Evolutionary conservation across 176 grass and related monocot genomes (phyloP), one percentile per base, ranked within the genome.

Genomic region (Carex cristatella): DNA sequence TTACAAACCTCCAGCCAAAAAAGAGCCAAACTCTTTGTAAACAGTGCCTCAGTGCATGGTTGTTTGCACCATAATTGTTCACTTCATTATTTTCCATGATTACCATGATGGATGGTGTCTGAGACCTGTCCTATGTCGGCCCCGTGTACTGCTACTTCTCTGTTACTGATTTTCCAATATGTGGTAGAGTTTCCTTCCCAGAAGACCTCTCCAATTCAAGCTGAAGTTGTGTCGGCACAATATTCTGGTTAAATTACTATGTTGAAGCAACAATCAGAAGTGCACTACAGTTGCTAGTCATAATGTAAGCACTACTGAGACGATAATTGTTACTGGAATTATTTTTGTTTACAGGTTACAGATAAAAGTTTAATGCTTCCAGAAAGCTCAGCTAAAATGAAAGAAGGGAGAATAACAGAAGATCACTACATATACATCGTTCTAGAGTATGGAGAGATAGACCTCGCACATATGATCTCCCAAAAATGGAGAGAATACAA

Each of bases 401-500:
- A 88, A 79, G 93, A 94, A 70, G 93, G 91, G 84, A 90, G 83
- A 74, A 95, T 99, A 65, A 91, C 85, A 61, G 90, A 99, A 84
- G 96, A 99, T 79, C 88, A 95, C 27, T 86, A 83, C 78, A 95
- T 99, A 79, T 95, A 92, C 81, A 99, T 99, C 90, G 93, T 95
- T 30, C 91, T 98, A 75, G 93, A 99, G 38, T 99, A 87, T 87
- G 96, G 93, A 72, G 96, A 99, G 84, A 99, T 95, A 81, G 96
- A 94, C 83, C 89, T 99, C 59, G 96, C 96, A 80, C 85, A 94
- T 86, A 99, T 98, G 96, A 84, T 99, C 85, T 59, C 91, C 58
- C 91, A 92, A 31, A 95, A 95, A 49, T 99, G 91, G 91, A 95
- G 87, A 80, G 91, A 95, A 83, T 80, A 79, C 3, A 89, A 60